Conservation (phyloP, 805 yeast genomes). For the Priceomyces melissophilus region DNA sequence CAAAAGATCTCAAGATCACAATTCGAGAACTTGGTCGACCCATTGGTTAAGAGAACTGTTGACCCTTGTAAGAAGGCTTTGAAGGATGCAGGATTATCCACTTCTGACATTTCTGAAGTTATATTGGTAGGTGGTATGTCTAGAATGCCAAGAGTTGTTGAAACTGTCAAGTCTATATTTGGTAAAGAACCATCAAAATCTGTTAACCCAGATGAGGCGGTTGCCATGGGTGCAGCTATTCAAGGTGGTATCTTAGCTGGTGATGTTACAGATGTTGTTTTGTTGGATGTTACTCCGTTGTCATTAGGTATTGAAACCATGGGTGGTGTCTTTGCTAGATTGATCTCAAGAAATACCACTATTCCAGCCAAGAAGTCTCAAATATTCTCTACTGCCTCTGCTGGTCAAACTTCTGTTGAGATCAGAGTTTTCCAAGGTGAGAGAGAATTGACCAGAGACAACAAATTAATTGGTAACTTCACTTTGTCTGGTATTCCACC, state of each 20-base stretch:
- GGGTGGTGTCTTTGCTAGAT: slow-evolving; percentile 95
- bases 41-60: slow-evolving; percentile 67
- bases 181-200: slow-evolving; percentile 84
- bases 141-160: slow-evolving; percentile 84
- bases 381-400: slow-evolving; percentile 93
- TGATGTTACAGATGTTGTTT: slow-evolving; percentile 86
- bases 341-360: slow-evolving; percentile 90
- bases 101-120: slow-evolving; percentile 71
- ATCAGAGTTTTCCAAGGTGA: slow-evolving; percentile 99
- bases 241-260: slow-evolving; percentile 97
- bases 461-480: slow-evolving; percentile 96
- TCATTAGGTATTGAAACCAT: slow-evolving; percentile 95
- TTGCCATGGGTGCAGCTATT: slow-evolving; percentile 95
- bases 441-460: slow-evolving; percentile 96
- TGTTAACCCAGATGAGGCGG: slow-evolving; percentile 94
- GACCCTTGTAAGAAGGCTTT: slow-evolving; percentile 79
- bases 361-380: slow-evolving; percentile 96
- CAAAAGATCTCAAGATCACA: slow-evolving; percentile 64
- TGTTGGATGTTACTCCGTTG: slow-evolving; percentile 86
- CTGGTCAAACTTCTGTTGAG: slow-evolving; percentile 95
- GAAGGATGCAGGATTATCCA: slow-evolving; percentile 70
- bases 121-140: slow-evolving; percentile 91
- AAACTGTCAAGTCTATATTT: slow-evolving; percentile 72
- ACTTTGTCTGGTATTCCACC: slow-evolving; percentile 93
- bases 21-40: slow-evolving; percentile 63